Conservation (phyloP, 2,329 filamentous ascomycete species). For the Venturia oleaginea region DNA sequence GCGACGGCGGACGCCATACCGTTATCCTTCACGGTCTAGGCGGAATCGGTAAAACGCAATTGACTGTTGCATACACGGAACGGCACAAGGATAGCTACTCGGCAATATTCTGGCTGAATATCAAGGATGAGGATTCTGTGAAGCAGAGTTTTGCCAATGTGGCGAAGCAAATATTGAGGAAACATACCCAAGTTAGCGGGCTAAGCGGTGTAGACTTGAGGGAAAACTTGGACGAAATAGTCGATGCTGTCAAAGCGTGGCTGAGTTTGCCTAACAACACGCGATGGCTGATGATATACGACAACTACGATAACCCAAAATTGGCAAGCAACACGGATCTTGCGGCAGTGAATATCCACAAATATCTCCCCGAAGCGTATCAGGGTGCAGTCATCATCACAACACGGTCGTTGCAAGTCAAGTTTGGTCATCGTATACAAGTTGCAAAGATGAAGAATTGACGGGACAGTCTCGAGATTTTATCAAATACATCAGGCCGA, state of each 20-base stretch:
- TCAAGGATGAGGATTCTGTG: constrained; percentile 28
- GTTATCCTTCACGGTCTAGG: constrained; percentile 33
- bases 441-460: constrained; percentile 26
- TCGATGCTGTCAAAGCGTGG: constrained; percentile 31
- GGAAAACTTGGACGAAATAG: constrained; percentile 21
- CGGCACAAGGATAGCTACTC: constrained; percentile 28
- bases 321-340: constrained; percentile 16
- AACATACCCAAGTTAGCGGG: constrained; percentile 20
- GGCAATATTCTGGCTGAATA: constrained; percentile 37
- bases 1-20: constrained; percentile 19
- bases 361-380: constrained; percentile 24
- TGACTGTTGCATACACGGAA: constrained; percentile 30
- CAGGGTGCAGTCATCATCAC: constrained; percentile 37
- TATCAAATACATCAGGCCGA: constrained; percentile 23
- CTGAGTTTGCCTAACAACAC: constrained; percentile 27
- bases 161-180: constrained; percentile 22
- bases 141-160: constrained; percentile 27
- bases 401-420: constrained; percentile 27
- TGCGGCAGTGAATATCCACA: constrained; percentile 24
- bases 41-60: constrained; percentile 40
- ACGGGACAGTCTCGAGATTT: constrained; percentile 25
- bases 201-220: constrained; percentile 20
- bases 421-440: constrained; percentile 25
- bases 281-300: constrained; percentile 33
- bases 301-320: constrained; percentile 35